Percentiles rank a stretch among this genome's conserved stretches.
These are phyloP conservation scores for Xylaria sp. DNA, from an alignment of 2,329 filamentous ascomycete species.

Conservation along the genomic window DNA sequence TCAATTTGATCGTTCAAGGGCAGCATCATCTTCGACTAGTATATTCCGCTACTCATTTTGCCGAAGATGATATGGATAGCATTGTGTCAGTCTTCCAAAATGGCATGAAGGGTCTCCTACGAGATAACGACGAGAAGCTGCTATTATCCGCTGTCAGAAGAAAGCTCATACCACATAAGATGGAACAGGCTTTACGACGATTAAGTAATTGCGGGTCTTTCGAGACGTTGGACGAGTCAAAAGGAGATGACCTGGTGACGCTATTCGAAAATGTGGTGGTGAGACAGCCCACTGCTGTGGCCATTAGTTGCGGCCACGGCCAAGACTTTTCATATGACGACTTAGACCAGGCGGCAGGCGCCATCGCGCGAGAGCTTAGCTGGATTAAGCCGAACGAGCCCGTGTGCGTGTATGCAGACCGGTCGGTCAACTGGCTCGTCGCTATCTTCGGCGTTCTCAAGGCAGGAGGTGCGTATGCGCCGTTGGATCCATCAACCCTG, in stretches of 20 bases:
- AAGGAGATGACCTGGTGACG: conserved; percentile 8
- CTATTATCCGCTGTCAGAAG: neutral
- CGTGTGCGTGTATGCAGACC: conserved; percentile 4
- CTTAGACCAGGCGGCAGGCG: conserved; percentile 1
- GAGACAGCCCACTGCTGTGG: neutral
- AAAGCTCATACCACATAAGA: neutral
- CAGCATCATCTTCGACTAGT: neutral
- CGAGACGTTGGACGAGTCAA: neutral
- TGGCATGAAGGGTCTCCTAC: neutral
- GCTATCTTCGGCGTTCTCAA: conserved; percentile 1
- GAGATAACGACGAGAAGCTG: neutral
- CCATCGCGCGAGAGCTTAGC: neutral
- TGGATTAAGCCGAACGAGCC: neutral
- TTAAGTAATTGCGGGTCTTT: conserved; percentile 4
- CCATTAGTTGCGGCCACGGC: neutral
- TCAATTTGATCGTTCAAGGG: neutral
- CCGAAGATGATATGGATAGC: conserved; percentile 3
- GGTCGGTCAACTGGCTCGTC: conserved; percentile 4
- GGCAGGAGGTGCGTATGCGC: neutral
- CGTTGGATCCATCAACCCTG: neutral
- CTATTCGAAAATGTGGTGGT: conserved; percentile 6
- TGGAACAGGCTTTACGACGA: neutral
- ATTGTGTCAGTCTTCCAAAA: neutral
- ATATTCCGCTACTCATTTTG: neutral
- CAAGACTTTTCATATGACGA: conserved; percentile 5